Base-by-base conservation (phyloP, 169 alveolate genomes). In the Perkinsus olseni region DNA sequence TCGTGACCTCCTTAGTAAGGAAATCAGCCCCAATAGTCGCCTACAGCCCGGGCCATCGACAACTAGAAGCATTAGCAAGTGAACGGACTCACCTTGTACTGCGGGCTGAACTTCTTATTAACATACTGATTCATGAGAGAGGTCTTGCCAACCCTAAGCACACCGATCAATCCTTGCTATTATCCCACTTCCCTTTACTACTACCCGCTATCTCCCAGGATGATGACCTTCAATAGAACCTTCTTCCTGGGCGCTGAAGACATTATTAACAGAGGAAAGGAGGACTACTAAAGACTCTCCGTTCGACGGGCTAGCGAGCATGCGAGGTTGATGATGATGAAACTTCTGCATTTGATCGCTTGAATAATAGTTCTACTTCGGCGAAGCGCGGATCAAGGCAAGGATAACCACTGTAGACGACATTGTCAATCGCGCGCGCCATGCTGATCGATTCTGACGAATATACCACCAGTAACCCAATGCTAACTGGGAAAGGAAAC, bases 121-220 rank as follows among this genome's bases (percentile, higher is more conserved):
- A 99, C 99, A 94, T 98, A 98, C 96, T 98, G 99, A 95, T 99
- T 98, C 99, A 99, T 98, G 92, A 99, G 96, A 38, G 99, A 99
- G 38, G 99, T 99, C 94, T 99, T 99, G 82, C 99, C 99, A 40
- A 99, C 99, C 94, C 99, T 98, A 97, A 40, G 36, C 21, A 36
- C 90, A 74, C 34, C 74, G 50, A 74, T 38, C 94, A 31, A 91
- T 36, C 39, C 38, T 21, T 38, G 31, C 38, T 92, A 45, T 31
- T 39, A 13, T 50, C 40, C 31, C 4, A 39, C 10, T 38, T 8
- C 92, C 45, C 39, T 40, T 38, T 50, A 38, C 37, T 74, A 37
- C 94, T 94, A 98, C 99, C 99, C 99, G 96, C 99, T 98, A 96
- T 99, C 99, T 38, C 99, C 99, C 92, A 99, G 97, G 93, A 98